Percentiles rank a stretch among this genome's conserved stretches.
Evolutionary conservation across 23 red algal genomes (phyloP).

Genomic region (Rhodosorus marinus): DNA sequence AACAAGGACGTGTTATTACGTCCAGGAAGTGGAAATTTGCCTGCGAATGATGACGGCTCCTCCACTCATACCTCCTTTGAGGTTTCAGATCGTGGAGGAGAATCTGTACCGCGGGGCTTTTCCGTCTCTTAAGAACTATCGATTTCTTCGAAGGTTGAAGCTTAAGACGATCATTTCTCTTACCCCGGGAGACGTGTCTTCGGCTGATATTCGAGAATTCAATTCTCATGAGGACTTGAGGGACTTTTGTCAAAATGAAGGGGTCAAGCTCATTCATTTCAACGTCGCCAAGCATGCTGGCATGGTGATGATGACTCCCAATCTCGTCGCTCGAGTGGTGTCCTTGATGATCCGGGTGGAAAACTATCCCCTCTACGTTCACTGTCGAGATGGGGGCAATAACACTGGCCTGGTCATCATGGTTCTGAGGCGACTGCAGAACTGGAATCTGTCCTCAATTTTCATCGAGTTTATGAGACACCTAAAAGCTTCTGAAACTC

Average conservation of each 20-base stretch:
- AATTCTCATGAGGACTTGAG: constrained; percentile 30
- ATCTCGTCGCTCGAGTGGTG: constrained; percentile 34
- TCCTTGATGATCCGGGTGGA: constrained; percentile 10
- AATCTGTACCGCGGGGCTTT: constrained; percentile 66
- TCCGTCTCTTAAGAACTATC: constrained; percentile 76
- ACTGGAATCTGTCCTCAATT: constrained; percentile 70
- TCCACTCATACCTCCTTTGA: constrained; percentile 89
- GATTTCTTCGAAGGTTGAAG: constrained; percentile 47
- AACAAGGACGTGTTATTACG: too few species aligned
- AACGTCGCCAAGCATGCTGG: constrained; percentile 87
- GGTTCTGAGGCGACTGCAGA: constrained; percentile 80
- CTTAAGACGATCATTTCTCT: constrained; percentile 49
- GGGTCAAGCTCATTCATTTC: constrained; percentile 17
- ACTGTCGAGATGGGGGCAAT: constrained; percentile 91
- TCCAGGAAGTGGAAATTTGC: too few species aligned
- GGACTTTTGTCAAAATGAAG: constrained; percentile 56
- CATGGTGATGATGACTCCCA: constrained; percentile 26
- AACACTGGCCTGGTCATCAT: constrained; percentile 92
- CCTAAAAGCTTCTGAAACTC: constrained; percentile 61
- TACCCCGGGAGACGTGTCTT: neutral
- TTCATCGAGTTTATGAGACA: constrained; percentile 77
- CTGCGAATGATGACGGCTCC: constrained; percentile 16
- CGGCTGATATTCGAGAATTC: too few species aligned
- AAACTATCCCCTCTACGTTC: constrained; percentile 53
- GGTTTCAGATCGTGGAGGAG: constrained; percentile 57